Conservation (phyloP, 2,329 filamentous ascomycete species). For the Apiospora pterosperma region DNA sequence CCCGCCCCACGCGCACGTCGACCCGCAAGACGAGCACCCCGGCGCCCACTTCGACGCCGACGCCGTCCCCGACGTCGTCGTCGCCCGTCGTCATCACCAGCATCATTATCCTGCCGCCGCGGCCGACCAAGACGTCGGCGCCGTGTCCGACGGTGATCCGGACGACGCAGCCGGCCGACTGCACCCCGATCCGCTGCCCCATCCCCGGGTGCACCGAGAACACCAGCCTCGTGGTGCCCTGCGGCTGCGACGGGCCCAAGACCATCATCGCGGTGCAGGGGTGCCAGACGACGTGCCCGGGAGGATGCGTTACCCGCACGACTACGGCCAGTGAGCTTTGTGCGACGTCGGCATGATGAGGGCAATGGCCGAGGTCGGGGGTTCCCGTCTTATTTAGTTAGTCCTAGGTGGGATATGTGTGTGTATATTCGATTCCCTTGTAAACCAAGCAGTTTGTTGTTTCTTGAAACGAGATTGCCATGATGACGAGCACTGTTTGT, state of each 20-base stretch:
- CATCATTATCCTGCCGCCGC: slow-evolving; percentile 20
- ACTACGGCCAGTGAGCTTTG: slow-evolving; percentile 25
- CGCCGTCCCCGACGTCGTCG: not conserved
- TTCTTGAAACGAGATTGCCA: not conserved
- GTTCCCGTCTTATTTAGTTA: too few relatives aligned
- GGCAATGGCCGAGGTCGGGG: not conserved
- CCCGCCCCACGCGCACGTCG: slow-evolving; percentile 15
- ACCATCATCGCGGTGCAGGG: slow-evolving; percentile 32
- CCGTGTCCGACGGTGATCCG: slow-evolving; percentile 31
- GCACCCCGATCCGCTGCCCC: slow-evolving; percentile 30
- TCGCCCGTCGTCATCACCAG: slow-evolving; percentile 19
- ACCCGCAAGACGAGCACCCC: slow-evolving; percentile 17
- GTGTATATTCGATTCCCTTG: too few relatives aligned
- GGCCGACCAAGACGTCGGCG: slow-evolving; percentile 9
- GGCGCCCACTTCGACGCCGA: slow-evolving; percentile 10
- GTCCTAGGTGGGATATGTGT: too few relatives aligned
- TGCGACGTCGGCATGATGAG: slow-evolving; percentile 10
- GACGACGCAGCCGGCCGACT: slow-evolving; percentile 29
- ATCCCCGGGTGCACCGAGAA: slow-evolving; percentile 30
- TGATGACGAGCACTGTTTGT: not conserved
- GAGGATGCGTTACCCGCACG: slow-evolving; percentile 30
- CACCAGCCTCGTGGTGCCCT: slow-evolving; percentile 28
- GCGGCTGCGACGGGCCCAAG: slow-evolving; percentile 27
- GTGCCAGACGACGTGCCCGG: slow-evolving; percentile 30
- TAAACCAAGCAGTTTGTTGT: too few relatives aligned